phyloP scores from a whole-genome alignment of 164 flowering plant species.

The Sextonia rubra region DNA sequence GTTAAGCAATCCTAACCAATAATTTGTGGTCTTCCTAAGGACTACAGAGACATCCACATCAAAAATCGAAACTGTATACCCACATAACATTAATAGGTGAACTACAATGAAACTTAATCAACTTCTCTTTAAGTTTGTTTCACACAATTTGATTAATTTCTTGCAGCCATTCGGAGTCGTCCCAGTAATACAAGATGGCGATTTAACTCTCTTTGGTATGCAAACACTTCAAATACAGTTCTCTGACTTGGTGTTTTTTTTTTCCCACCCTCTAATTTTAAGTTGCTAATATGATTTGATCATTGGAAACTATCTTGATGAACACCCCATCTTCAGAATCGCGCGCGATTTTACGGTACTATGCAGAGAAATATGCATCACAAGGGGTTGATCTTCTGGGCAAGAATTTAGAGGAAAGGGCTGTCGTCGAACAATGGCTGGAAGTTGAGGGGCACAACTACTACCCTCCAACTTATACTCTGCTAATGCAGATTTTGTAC shows the following conservation, averaged over 20 bases:
- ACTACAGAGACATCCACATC: too few relatives aligned
- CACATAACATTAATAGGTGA: too few relatives aligned
- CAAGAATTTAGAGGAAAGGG: conserved; percentile 35
- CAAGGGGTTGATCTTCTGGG: conserved; percentile 42
- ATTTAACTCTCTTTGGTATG: conserved; percentile 17
- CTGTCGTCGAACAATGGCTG: conserved; percentile 38
- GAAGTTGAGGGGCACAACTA: conserved; percentile 42
- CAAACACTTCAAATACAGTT: background rate
- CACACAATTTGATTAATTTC: too few relatives aligned
- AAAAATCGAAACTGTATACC: too few relatives aligned
- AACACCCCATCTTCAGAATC: conserved; percentile 24
- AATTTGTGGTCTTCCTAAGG: too few relatives aligned
- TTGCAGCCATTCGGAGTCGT: conserved; percentile 19
- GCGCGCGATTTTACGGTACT: conserved; percentile 39
- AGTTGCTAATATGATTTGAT: background rate
- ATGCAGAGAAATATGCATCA: conserved; percentile 36
- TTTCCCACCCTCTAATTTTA: too few relatives aligned
- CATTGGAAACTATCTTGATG: background rate
- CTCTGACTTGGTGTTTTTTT: too few relatives aligned
- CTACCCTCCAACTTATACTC: conserved; percentile 26
- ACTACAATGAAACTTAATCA: too few relatives aligned
- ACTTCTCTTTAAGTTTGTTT: too few relatives aligned
- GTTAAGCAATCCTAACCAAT: too few relatives aligned
- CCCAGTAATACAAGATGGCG: conserved; percentile 24
- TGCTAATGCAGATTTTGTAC: conserved; percentile 27